phyloP scores from a whole-genome alignment of 441 rosid genomes.

The Gossypium lobatum region DNA sequence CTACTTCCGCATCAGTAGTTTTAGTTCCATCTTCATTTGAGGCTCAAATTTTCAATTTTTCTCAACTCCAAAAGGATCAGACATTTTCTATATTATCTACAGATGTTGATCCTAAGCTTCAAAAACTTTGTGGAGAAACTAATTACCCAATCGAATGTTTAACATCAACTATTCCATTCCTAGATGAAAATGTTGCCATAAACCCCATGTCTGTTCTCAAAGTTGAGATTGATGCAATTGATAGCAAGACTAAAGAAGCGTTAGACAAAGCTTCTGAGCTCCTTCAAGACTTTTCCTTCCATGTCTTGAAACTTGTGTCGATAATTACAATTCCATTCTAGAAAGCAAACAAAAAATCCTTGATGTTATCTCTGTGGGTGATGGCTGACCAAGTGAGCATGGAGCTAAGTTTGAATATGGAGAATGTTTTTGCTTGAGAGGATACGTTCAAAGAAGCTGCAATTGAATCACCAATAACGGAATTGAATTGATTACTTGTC shows the following conservation, averaged over 20 bases:
- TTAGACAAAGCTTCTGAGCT: conserved; percentile 8
- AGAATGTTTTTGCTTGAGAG: not conserved
- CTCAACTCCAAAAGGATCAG: not conserved
- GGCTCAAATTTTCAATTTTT: too few relatives aligned
- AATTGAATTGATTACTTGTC: not conserved
- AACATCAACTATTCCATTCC: conserved; percentile 2
- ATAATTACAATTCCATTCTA: conserved; percentile 22
- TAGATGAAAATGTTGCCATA: not conserved
- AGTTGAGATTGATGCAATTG: conserved; percentile 15
- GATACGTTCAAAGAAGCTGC: not conserved
- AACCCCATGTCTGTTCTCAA: conserved; percentile 17
- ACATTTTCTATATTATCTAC: not conserved
- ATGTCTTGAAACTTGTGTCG: conserved; percentile 23
- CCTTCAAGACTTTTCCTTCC: not conserved
- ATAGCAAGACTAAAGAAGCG: not conserved
- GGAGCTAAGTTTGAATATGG: not conserved
- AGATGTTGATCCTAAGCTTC: not conserved
- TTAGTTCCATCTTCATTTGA: not conserved
- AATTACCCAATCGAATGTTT: conserved; percentile 16
- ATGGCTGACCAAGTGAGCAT: not conserved
- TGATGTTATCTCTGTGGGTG: not conserved
- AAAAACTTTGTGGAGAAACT: conserved; percentile 6
- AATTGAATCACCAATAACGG: not conserved
- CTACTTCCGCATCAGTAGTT: not conserved
- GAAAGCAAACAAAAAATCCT: not conserved